These are phyloP conservation scores for Cryptomeria japonica DNA, from an alignment of 75 land plant genomes.

Conservation along the genomic window DNA sequence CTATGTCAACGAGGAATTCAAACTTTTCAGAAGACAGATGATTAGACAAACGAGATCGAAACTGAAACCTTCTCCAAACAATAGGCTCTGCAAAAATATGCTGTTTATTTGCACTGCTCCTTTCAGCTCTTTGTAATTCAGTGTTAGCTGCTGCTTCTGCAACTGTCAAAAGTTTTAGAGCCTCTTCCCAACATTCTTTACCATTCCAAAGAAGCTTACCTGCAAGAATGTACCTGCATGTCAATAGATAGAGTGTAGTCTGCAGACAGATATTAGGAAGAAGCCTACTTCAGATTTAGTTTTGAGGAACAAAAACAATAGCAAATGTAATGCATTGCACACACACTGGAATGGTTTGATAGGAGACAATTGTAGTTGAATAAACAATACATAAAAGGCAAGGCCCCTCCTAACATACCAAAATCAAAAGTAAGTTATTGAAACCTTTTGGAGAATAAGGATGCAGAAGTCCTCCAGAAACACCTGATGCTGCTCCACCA, in stretches of 20 bases:
- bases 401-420: slow-evolving; percentile 1
- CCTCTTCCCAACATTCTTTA: slow-evolving; percentile 82
- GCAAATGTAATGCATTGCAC: not conserved
- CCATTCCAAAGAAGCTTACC: slow-evolving; percentile 90
- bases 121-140: not conserved
- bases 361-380: not conserved
- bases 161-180: slow-evolving; percentile 57
- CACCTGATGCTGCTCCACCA: slow-evolving; percentile 96
- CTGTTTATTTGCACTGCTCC: not conserved
- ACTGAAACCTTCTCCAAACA: slow-evolving; percentile 60
- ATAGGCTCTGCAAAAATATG: slow-evolving; percentile 23
- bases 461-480: slow-evolving; percentile 90
- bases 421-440: slow-evolving; percentile 2
- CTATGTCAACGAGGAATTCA: not conserved
- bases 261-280: not conserved
- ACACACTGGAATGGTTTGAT: not conserved
- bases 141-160: slow-evolving; percentile 59
- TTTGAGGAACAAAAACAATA: not conserved
- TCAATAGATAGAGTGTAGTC: not conserved
- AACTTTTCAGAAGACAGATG: not conserved
- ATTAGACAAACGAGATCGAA: not conserved
- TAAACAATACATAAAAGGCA: not conserved
- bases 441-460: slow-evolving; percentile 93
- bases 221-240: slow-evolving; percentile 25
- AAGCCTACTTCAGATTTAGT: not conserved